A percentile compares a stretch with the other conserved stretches of the same genome.
These are phyloP conservation scores for Tolypocladium amazonense DNA, from an alignment of 2,329 filamentous ascomycete species.

Conservation along the genomic window DNA sequence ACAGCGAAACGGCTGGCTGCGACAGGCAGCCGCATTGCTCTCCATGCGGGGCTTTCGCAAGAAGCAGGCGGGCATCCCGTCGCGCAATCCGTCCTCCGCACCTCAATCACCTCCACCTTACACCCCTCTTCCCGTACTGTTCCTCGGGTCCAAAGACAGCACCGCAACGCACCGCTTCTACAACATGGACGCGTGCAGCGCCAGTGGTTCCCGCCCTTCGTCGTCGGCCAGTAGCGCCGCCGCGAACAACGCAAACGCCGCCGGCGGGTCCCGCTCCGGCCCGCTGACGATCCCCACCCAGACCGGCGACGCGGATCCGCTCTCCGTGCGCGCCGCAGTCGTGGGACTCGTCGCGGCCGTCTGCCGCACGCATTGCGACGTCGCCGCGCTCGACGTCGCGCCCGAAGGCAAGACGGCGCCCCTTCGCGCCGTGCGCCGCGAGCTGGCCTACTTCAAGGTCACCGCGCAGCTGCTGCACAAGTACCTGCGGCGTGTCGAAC, in stretches of 20 bases:
- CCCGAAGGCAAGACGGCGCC: not conserved
- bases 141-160: not conserved
- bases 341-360: constrained; percentile 11
- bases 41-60: not conserved
- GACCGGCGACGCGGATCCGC: constrained; percentile 1
- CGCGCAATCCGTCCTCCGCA: not conserved
- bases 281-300: not conserved
- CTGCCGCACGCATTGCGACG: constrained; percentile 3
- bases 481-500: constrained; percentile 6
- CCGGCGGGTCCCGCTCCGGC: not conserved
- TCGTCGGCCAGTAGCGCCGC: not conserved
- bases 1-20: not conserved
- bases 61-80: not conserved
- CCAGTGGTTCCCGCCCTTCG: too few relatives aligned
- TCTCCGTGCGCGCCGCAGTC: constrained; percentile 3
- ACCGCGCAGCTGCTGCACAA: constrained; percentile 8
- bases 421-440: not conserved
- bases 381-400: constrained; percentile 1
- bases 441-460: constrained; percentile 5
- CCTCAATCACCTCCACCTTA: not conserved
- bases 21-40: not conserved
- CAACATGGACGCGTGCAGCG: not conserved
- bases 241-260: not conserved
- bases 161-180: not conserved
- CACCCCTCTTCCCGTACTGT: not conserved